Conservation (phyloP, 2,329 filamentous ascomycete genomes). For the Monosporascus sp. region DNA sequence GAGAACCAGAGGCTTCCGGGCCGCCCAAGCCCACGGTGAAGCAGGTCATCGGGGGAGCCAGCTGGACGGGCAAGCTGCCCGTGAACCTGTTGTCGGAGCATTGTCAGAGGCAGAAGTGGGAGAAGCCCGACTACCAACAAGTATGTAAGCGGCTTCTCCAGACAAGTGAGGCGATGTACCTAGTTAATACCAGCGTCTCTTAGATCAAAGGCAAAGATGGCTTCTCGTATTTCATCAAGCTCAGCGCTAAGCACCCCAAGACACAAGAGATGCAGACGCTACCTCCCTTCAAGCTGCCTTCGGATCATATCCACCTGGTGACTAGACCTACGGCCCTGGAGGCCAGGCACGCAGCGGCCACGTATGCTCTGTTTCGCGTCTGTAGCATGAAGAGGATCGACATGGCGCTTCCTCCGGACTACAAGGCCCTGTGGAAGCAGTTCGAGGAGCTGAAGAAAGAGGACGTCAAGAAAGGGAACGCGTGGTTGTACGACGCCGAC, state of each 20-base stretch:
- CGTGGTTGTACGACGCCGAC: constrained; percentile 93
- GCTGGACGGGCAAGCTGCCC: constrained; percentile 95
- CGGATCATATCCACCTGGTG: constrained; percentile 69
- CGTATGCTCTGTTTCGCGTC: constrained; percentile 84
- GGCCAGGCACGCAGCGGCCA: constrained; percentile 87
- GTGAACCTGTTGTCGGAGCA: constrained; percentile 91
- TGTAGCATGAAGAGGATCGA: constrained; percentile 95
- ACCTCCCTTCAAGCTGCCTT: constrained; percentile 76
- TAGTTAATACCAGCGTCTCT: constrained; percentile 15
- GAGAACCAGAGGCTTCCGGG: constrained; percentile 30
- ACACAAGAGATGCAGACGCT: constrained; percentile 71
- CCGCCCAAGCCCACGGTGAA: constrained; percentile 60
- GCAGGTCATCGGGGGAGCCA: constrained; percentile 87
- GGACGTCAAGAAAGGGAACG: constrained; percentile 72
- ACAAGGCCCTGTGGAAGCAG: constrained; percentile 86
- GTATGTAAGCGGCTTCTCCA: constrained; percentile 34
- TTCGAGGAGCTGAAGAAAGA: constrained; percentile 77
- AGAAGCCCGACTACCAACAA: constrained; percentile 86
- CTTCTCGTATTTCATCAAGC: constrained; percentile 73
- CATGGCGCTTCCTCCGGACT: constrained; percentile 86
- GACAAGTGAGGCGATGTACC: constrained; percentile 10
- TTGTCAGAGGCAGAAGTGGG: constrained; percentile 94
- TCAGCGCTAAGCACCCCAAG: constrained; percentile 72
- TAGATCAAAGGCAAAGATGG: constrained; percentile 64
- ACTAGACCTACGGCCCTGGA: constrained; percentile 76